phyloP scores from a whole-genome alignment of 2,329 filamentous ascomycete species.

The Dactylella cylindrospora region DNA sequence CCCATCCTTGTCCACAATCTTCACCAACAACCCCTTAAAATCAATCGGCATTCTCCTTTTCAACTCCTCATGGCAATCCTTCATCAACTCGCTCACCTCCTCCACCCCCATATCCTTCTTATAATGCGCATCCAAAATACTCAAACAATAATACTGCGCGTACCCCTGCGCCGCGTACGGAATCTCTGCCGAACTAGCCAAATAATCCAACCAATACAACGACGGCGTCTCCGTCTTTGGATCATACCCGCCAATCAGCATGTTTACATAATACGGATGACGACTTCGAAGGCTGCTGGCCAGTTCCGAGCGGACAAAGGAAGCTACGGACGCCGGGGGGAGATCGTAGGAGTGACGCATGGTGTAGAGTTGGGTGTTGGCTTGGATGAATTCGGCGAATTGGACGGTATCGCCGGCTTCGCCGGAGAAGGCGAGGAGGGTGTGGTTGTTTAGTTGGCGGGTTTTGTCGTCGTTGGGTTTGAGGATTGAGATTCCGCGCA shows the following conservation, averaged over 20 bases:
- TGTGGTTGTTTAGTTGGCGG: constrained; percentile 85
- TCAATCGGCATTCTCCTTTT: constrained; percentile 96
- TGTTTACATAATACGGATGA: constrained; percentile 95
- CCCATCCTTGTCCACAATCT: constrained; percentile 92
- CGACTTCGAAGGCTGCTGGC: constrained; percentile 85
- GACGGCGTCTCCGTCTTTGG: constrained; percentile 86
- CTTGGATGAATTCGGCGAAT: constrained; percentile 99
- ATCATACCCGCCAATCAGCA: constrained; percentile 91
- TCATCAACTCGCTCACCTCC: constrained; percentile 86
- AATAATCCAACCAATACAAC: constrained; percentile 96
- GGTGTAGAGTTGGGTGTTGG: constrained; percentile 95
- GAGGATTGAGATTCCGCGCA: constrained; percentile 94
- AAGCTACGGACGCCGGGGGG: constrained; percentile 81
- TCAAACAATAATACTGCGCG: constrained; percentile 94
- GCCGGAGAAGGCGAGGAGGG: constrained; percentile 89
- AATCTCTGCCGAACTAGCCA: constrained; percentile 81
- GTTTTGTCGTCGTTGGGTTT: constrained; percentile 98
- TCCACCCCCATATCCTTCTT: constrained; percentile 88
- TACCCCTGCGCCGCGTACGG: constrained; percentile 98
- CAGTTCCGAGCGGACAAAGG: constrained; percentile 92
- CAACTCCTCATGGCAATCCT: constrained; percentile 94
- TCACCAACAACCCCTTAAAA: constrained; percentile 95
- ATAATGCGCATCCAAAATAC: constrained; percentile 97
- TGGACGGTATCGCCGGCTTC: constrained; percentile 82
- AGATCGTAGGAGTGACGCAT: constrained; percentile 97